Percentiles rank a stretch among this genome's conserved stretches.
These are phyloP conservation scores for Mallotus repandus DNA, from an alignment of 441 rosid genomes.

Conservation along the genomic window DNA sequence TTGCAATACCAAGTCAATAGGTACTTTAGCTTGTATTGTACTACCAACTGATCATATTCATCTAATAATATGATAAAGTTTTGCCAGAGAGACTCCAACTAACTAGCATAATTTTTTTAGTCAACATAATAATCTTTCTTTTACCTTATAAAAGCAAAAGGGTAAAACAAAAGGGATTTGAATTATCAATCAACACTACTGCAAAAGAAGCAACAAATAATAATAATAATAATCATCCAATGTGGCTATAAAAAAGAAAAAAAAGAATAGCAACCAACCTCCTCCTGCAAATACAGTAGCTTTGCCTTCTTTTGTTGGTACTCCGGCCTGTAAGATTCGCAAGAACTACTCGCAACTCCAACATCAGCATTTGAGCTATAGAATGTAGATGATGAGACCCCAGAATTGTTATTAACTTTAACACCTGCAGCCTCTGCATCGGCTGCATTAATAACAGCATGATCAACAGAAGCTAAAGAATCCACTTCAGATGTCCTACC, in stretches of 20 bases:
- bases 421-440: constrained; percentile 19
- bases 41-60: background rate
- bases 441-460: constrained; percentile 13
- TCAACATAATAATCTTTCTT: constrained; percentile 5
- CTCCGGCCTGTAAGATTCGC: constrained; percentile 40
- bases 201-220: background rate
- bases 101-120: background rate
- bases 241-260: too few relatives aligned
- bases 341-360: constrained; percentile 33
- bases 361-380: constrained; percentile 31
- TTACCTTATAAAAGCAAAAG: constrained; percentile 10
- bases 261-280: constrained; percentile 39
- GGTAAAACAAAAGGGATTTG: constrained; percentile 2
- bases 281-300: constrained; percentile 56
- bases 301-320: constrained; percentile 55
- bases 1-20: too few relatives aligned
- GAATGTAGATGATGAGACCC: constrained; percentile 26
- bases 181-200: background rate
- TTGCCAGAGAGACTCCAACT: constrained; percentile 15
- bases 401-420: constrained; percentile 23
- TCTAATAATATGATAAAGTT: background rate
- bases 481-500: constrained; percentile 29
- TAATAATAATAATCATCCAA: too few relatives aligned
- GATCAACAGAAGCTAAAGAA: constrained; percentile 23
- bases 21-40: background rate